Percentiles rank a stretch among this genome's conserved stretches.
Evolutionary conservation across 257 asterid species (phyloP).

Genomic region (Salvia miltiorrhiza): DNA sequence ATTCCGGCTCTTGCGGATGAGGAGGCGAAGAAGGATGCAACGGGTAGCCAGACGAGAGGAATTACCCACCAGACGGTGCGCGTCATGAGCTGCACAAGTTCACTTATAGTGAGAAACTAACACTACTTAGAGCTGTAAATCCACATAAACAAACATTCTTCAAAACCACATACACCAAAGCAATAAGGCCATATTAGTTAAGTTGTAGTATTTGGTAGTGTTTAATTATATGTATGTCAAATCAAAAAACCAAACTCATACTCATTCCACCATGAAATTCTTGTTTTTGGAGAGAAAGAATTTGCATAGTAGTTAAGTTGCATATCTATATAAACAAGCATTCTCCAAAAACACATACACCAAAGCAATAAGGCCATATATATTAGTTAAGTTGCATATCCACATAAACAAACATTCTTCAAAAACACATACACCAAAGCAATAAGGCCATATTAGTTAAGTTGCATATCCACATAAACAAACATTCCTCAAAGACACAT

Average conservation of each 20-base stretch:
- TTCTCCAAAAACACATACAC: too few relatives aligned
- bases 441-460: neutral
- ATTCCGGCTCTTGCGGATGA: slow-evolving; percentile 38
- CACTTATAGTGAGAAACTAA: slow-evolving; percentile 1
- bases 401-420: neutral
- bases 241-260: neutral
- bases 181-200: neutral
- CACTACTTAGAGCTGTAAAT: too few relatives aligned
- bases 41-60: slow-evolving; percentile 74
- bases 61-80: slow-evolving; percentile 71
- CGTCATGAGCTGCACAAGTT: slow-evolving; percentile 52
- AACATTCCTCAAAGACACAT: neutral
- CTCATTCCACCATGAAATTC: slow-evolving; percentile 4
- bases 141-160: neutral
- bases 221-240: too few relatives aligned
- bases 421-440: neutral
- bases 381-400: too few relatives aligned
- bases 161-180: neutral
- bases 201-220: too few relatives aligned
- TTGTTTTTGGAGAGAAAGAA: too few relatives aligned
- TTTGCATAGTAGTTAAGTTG: too few relatives aligned
- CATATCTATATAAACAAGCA: too few relatives aligned
- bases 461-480: neutral
- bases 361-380: too few relatives aligned
- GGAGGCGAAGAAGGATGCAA: slow-evolving; percentile 41